Evolutionary conservation across 2,329 filamentous ascomycete genomes (phyloP).

Genomic region (Teratosphaeria destructans): DNA sequence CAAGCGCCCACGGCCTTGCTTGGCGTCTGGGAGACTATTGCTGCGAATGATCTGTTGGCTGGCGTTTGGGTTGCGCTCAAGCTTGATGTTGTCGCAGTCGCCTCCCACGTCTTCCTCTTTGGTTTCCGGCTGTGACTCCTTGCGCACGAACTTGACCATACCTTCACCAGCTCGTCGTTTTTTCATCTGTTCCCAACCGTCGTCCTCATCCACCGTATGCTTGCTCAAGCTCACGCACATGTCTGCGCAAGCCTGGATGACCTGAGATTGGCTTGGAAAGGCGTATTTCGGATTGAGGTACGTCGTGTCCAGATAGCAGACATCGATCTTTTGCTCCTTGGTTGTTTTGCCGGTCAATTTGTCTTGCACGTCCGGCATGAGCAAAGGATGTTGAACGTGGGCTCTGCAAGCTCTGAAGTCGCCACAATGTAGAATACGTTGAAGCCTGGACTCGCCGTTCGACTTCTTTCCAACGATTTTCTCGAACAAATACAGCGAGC

Average conservation of each 20-base stretch:
- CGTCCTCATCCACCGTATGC: conserved; percentile 47
- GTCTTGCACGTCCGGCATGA: conserved; percentile 66
- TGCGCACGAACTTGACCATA: conserved; percentile 54
- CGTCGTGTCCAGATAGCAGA: conserved; percentile 94
- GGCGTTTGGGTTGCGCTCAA: conserved; percentile 21
- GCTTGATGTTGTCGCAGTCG: conserved; percentile 23
- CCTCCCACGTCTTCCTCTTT: conserved; percentile 26
- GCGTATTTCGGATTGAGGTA: conserved; percentile 94
- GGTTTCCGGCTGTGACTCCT: conserved; percentile 27
- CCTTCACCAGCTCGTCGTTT: conserved; percentile 43
- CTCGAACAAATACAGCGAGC: conserved; percentile 86
- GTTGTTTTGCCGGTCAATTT: conserved; percentile 56
- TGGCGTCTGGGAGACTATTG: conserved; percentile 13
- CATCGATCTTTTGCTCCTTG: conserved; percentile 78
- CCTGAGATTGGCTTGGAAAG: conserved; percentile 79
- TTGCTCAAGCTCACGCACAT: conserved; percentile 72
- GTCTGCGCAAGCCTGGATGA: conserved; percentile 77
- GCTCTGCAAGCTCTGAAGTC: conserved; percentile 86
- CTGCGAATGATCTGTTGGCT: conserved; percentile 21
- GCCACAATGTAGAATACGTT: conserved; percentile 86
- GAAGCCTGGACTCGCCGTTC: conserved; percentile 44
- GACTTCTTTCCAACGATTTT: conserved; percentile 56
- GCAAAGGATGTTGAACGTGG: conserved; percentile 70
- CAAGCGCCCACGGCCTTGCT: conserved; percentile 51
- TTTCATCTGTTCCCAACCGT: conserved; percentile 49